phyloP scores from a whole-genome alignment of 345 rosid species.

The Streptanthus diversifolius region DNA sequence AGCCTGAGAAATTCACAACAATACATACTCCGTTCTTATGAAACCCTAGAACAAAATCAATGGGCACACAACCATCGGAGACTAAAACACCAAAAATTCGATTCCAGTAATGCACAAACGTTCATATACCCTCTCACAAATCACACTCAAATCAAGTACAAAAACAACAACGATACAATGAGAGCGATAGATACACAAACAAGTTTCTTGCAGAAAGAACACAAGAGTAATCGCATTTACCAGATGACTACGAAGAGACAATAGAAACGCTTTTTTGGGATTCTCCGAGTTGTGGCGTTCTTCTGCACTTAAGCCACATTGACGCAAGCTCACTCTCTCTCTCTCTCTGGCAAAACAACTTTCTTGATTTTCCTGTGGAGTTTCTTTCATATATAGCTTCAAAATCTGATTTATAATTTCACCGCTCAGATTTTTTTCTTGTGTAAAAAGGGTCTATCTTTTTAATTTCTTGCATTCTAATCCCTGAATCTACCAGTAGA shows the following conservation, averaged over 20 bases:
- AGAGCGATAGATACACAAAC: conserved; percentile 4
- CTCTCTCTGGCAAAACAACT: conserved; percentile 22
- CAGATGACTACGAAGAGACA: no score
- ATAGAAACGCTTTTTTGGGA: conserved; percentile 7
- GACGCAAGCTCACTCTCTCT: conserved; percentile 4
- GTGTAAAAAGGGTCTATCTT: conserved; percentile 14
- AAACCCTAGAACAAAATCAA: conserved; percentile 32
- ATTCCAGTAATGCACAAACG: conserved; percentile 27
- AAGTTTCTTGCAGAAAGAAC: conserved; percentile 8
- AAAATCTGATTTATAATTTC: conserved; percentile 15
- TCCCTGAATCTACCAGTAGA: conserved; percentile 1
- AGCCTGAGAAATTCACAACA: conserved; percentile 6
- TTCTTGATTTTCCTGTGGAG: conserved; percentile 18
- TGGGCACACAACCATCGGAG: conserved; percentile 17
- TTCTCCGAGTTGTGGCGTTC: conserved; percentile 22
- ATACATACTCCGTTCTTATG: neutral
- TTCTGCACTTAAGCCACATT: conserved; percentile 8
- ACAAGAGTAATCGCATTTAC: conserved; percentile 27
- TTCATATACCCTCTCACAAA: neutral
- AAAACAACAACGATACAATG: conserved; percentile 10
- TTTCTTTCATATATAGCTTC: conserved; percentile 20
- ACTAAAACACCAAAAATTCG: conserved; percentile 11
- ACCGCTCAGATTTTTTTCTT: conserved; percentile 24
- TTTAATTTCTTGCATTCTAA: conserved; percentile 25
- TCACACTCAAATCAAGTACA: conserved; percentile 15